These are phyloP conservation scores for Paecilomyces fulvus DNA, from an alignment of 2,329 filamentous ascomycete genomes.

Conservation along the genomic window DNA sequence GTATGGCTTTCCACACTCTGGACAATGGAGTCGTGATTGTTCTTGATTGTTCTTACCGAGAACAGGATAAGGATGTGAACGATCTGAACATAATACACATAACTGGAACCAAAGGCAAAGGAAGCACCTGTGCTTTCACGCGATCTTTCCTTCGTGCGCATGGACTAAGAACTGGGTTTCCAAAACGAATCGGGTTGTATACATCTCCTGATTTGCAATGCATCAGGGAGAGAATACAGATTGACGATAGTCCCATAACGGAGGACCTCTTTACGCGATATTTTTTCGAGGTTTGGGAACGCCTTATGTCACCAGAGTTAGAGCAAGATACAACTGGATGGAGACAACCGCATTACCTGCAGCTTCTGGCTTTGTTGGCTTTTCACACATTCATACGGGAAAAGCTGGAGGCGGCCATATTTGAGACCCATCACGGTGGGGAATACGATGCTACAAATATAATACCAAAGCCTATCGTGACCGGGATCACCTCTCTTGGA, in stretches of 20 bases:
- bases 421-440: conserved; percentile 61
- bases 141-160: conserved; percentile 43
- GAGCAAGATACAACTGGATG: conserved; percentile 3
- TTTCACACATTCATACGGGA: conserved; percentile 60
- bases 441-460: conserved; percentile 57
- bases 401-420: conserved; percentile 53
- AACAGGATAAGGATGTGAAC: conserved; percentile 40
- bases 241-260: conserved; percentile 20
- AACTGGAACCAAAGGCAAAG: conserved; percentile 70
- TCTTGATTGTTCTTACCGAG: no score
- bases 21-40: no score
- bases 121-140: conserved; percentile 58
- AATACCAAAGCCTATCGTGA: conserved; percentile 45
- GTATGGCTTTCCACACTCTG: conserved; percentile 8
- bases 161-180: conserved; percentile 18
- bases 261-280: conserved; percentile 8
- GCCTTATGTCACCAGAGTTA: conserved; percentile 20
- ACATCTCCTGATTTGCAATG: conserved; percentile 21
- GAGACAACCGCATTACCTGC: conserved; percentile 37
- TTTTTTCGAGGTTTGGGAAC: conserved; percentile 26
- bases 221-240: conserved; percentile 31
- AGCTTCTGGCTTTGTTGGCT: conserved; percentile 54
- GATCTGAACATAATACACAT: conserved; percentile 61
- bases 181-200: conserved; percentile 15
- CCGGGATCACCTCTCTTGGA: conserved; percentile 57